Percentiles rank a stretch among this genome's conserved stretches.
phyloP scores from a whole-genome alignment of 345 rosid genomes.

The Gossypioides kirkii region DNA sequence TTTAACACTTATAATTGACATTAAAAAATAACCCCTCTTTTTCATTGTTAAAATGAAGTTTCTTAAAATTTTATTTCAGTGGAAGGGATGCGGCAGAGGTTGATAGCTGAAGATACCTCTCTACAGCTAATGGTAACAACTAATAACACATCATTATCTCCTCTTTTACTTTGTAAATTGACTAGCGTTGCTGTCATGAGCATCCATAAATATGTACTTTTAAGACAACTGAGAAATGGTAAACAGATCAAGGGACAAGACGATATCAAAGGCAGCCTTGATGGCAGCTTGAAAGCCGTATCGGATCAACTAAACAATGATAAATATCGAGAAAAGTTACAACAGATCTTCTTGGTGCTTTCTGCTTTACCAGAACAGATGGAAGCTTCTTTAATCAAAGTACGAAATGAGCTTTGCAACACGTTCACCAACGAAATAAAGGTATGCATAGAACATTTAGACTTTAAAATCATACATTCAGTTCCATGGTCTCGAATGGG shows the following conservation, averaged over 20 bases:
- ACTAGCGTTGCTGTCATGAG: constrained; percentile 4
- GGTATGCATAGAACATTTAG: constrained; percentile 31
- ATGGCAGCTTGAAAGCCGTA: constrained; percentile 54
- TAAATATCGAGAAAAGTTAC: constrained; percentile 42
- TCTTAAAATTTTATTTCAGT: constrained; percentile 38
- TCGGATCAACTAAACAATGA: constrained; percentile 54
- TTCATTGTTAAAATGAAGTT: not conserved
- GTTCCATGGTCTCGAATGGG: constrained; percentile 4
- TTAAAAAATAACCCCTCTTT: not conserved
- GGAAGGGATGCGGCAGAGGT: constrained; percentile 65
- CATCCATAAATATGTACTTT: constrained; percentile 14
- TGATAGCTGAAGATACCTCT: constrained; percentile 50
- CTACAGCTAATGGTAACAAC: constrained; percentile 62
- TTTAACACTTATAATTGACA: too few species aligned
- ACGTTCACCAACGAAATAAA: constrained; percentile 48
- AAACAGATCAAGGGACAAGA: constrained; percentile 67
- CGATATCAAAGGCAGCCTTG: constrained; percentile 49
- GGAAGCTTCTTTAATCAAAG: constrained; percentile 44
- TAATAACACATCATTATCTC: constrained; percentile 27
- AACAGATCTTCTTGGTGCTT: constrained; percentile 39
- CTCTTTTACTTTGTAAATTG: constrained; percentile 16
- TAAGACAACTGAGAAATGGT: constrained; percentile 23
- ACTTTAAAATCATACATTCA: not conserved
- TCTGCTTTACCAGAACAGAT: constrained; percentile 53
- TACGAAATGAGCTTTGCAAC: constrained; percentile 47